Conservation (phyloP, 2,329 filamentous ascomycete genomes). For the Ceratocystiopsis minuta region DNA sequence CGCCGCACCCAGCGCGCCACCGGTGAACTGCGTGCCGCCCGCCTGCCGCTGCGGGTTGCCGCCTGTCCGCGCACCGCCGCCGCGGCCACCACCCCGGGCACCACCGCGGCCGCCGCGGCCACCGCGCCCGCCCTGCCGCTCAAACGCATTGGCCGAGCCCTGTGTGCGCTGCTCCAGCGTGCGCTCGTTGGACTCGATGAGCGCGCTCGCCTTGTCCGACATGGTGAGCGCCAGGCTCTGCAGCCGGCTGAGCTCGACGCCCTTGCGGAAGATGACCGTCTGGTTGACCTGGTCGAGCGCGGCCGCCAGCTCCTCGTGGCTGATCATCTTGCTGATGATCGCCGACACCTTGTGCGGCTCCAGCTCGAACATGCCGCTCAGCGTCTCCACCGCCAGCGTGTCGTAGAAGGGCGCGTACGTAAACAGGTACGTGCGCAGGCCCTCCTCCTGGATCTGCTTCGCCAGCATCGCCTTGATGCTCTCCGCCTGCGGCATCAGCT, state of each 20-base stretch:
- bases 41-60: constrained; percentile 47
- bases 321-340: constrained; percentile 98
- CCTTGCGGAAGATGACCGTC: constrained; percentile 98
- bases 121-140: constrained; percentile 70
- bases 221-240: constrained; percentile 89
- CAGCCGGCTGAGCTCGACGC: constrained; percentile 87
- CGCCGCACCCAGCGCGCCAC: constrained; percentile 56
- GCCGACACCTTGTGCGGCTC: constrained; percentile 80
- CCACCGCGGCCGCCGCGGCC: constrained; percentile 49
- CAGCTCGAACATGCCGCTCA: constrained; percentile 91
- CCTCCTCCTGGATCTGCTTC: constrained; percentile 96
- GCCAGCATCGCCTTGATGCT: constrained; percentile 96
- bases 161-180: constrained; percentile 94
- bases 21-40: constrained; percentile 64
- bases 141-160: constrained; percentile 87
- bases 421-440: constrained; percentile 94
- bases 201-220: constrained; percentile 84
- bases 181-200: constrained; percentile 95
- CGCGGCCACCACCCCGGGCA: constrained; percentile 37
- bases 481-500: constrained; percentile 80
- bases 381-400: constrained; percentile 70
- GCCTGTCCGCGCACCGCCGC: constrained; percentile 40
- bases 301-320: constrained; percentile 90
- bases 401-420: constrained; percentile 99
- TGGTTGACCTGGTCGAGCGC: constrained; percentile 95